These are phyloP conservation scores for Ascochyta fabae DNA, from an alignment of 2,329 filamentous ascomycete genomes.

Conservation along the genomic window DNA sequence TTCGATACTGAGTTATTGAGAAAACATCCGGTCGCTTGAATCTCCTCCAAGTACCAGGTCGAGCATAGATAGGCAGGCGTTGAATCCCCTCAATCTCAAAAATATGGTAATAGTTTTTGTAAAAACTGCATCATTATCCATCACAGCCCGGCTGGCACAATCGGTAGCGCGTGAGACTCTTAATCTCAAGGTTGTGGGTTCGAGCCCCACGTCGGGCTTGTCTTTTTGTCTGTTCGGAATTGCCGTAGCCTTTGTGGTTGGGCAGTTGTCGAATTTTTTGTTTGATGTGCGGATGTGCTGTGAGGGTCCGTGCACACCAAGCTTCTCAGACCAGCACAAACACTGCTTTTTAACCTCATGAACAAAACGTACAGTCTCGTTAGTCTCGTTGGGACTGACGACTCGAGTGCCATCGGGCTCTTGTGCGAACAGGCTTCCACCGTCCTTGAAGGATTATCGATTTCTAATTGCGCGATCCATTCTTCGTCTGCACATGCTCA, in stretches of 20 bases:
- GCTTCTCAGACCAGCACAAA: neutral
- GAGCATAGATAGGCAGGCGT: no score
- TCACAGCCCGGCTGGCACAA: slow-evolving; percentile 35
- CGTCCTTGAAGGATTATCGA: neutral
- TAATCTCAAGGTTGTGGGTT: slow-evolving; percentile 53
- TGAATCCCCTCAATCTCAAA: no score
- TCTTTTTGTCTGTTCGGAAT: neutral
- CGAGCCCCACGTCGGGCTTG: slow-evolving; percentile 54
- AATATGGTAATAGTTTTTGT: no score
- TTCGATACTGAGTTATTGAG: neutral
- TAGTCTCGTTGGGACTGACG: no score
- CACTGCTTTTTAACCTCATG: neutral
- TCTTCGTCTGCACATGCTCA: neutral
- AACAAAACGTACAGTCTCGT: no score
- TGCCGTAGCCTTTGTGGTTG: neutral
- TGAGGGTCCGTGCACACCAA: neutral
- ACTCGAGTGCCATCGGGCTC: neutral
- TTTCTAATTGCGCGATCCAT: neutral
- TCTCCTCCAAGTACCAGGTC: neutral
- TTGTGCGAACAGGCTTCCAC: neutral
- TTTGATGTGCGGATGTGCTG: neutral
- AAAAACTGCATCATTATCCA: neutral
- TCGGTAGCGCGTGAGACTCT: slow-evolving; percentile 28
- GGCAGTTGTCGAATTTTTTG: neutral
- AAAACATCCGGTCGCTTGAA: neutral